Base-by-base conservation (phyloP, 169 alveolate species). In the Amoebophrya sp. region DNA sequence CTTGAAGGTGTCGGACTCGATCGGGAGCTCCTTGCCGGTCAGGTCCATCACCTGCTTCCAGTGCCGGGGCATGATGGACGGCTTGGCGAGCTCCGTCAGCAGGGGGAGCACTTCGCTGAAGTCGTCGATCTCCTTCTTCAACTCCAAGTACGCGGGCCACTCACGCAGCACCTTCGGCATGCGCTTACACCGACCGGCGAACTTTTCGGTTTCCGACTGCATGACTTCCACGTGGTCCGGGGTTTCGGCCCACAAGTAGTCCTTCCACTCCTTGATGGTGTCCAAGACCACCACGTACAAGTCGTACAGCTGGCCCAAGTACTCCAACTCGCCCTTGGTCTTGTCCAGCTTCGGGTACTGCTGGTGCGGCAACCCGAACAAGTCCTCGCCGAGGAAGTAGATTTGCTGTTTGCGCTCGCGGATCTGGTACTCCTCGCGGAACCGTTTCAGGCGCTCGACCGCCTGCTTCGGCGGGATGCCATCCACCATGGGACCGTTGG, bases 281-380 rank as follows among this genome's bases (percentile, higher is more conserved):
- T 98, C 98, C 77, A 96, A 93, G 40, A 98, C 98, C 93, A 95
- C 95, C 91, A 93, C 92, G 92, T 90, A 93, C 90, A 92, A 83
- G 33, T 40, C 98, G 94, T 98, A 98, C 35, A 98, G 95, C 94
- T 97, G 97, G 91, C 97, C 96, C 92, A 97, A 95, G 92, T 97
- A 96, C 92, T 97, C 97, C 77, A 98, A 94, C 95, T 97, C 99
- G 90, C 96, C 96, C 90, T 97, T 95, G 91, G 98, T 98, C 93
- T 97, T 96, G 93, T 97, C 98, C 89, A 98, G 96, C 54, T 97
- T 98, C n/a, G 98, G 98, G 93, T 98, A 98, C 39, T 94, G 92
- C 94, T 97, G 97, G 93, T 98, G 98, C 12, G 98, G 97, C 29
- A 98, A 96, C 47, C 99, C 99, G 94, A 98, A 98, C 39, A 98